Evolutionary conservation across 139 green algal genomes (phyloP), one percentile per base, ranked within the genome.

Genomic region (Chlorella sp.): DNA sequence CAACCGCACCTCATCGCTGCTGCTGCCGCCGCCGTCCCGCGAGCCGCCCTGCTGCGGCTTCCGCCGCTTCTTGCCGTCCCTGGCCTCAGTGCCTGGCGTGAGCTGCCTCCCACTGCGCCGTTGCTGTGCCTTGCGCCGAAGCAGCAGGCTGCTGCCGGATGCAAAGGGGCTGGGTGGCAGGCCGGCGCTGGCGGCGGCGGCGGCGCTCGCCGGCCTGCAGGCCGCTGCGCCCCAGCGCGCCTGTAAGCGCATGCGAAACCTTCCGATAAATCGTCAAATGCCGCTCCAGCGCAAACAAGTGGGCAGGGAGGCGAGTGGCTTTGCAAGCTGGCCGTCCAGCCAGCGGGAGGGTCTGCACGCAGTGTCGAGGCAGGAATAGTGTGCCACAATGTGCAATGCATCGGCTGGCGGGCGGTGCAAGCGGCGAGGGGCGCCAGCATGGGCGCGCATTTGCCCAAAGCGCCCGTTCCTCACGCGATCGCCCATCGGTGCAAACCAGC

Each of bases 31-130:
- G 34, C 70, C 70, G 3, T 78, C 70, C 7, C 70, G 70, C 9
- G 70, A 23, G 51, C 51, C 51, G 51, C 51, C 21, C 51, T 60
- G 51, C 70, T 72, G 36, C 4, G 56, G 56, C 36, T 82, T 82
- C 25, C 76, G 57, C 2, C 76, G 76, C 57, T 72, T 72, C 76
- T 82, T 82, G 60, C 76, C 76, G 28, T 82, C 76, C 41, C 76
- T 25, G 21, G 75, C 75, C 28, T 34, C 76, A n/a, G 60, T 44
- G 34, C 2, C 47, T 28, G 11, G 34, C 30, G 1, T 17, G 28
- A 28, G 2, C 18, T 21, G n/a, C 16, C 32, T 0, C 7, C 55
- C 60, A 23, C n/a, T 47, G 47, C 30, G 73, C 67, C 32, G 34
- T 36, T n/a, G n/a, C 18, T 74, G 68, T 20, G 25, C 11, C 51